Base-by-base conservation (phyloP, 2,329 filamentous ascomycete genomes). In the Aschersonia sp. region DNA sequence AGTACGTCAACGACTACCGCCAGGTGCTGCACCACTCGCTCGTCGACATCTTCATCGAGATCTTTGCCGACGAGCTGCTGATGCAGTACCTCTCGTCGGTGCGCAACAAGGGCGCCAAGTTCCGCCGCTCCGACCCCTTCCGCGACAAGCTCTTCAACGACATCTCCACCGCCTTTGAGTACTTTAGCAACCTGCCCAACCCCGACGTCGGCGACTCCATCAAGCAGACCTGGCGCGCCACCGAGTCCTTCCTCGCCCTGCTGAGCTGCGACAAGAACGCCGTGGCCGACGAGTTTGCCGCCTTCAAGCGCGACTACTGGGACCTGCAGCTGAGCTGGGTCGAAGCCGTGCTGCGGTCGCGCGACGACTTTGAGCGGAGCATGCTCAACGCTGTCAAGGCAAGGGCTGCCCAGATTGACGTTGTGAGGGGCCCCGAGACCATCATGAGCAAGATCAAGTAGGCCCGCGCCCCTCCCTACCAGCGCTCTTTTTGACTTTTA, bases 261-360 rank as follows among this genome's bases (percentile, higher is more conserved):
- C 71, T 98, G n/a, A 79, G 80, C 4, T 79, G 83, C 32, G 87
- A 92, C 59, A 83, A 81, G 45, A 75, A 80, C 32, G 73, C 70
- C 30, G 72, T 95, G 1, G 79, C 87, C 12, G 79, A 84, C 46
- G 81, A 86, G 1, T 97, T 94, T 59, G 83, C 83, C 56, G 69
- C 71, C 5, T 90, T 98, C 69, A 97, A 95, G 72, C 70, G 67
- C 40, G 74, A 78, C 43, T 95, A 95, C 64, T 95, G 90, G 86
- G 92, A 98, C 66, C 70, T 97, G 61, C 87, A 94, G 63, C 81
- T 97, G 50, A 83, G 81, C 43, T 98, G 92, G 92, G 88, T 98
- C 6, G 94, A 98, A 71, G 84, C 86, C 6, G 90, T 95, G 44
- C 62, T 98, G 53, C 76, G 89, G 54, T 74, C 81, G 2, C 74